Evolutionary conservation across 2,329 filamentous ascomycete genomes (phyloP), one percentile per base, ranked within the genome.

Genomic region (Immersiporthe knoxdaviesiana): DNA sequence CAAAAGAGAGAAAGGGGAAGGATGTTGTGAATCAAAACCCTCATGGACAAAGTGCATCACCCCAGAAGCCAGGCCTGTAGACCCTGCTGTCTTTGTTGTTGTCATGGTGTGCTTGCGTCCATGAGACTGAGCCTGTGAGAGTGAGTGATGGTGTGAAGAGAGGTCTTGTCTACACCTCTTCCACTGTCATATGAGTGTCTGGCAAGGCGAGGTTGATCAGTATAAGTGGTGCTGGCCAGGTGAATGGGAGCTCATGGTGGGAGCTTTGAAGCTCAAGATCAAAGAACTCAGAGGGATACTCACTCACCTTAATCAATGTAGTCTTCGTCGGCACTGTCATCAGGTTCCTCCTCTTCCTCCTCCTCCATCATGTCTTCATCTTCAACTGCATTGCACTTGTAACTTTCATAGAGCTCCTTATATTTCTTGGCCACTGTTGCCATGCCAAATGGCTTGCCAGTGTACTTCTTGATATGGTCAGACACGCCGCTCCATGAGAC

Each of bases 391-490:
- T n/a, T n/a, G n/a, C n/a, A n/a, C n/a, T n/a, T n/a, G n/a, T n/a
- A 35, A 35, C 35, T 35, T 8, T 35, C 35, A 35, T 35, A 5
- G 11, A 56, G 10, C 2, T 37, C 27, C 3, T 14, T 21, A 27
- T 56, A 66, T n/a, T 62, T 54, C 41, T 67, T 67, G 30, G 65
- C 27, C 21, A 60, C 47, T 7, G 65, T 62, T 7, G 56, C 56
- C 18, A 44, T 56, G 6, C 65, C 65, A 32, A 67, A 67, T 21
- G 65, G 65, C n/a, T 60, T 56, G 10, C 65, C 65, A 14, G 65
- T 67, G 27, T 41, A 11, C 21, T 14, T 11, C n/a, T 67, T 35
- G 44, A 67, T 67, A 44, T n/a, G 12, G 1, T 18, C 18, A 41
- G 50, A 58, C 30, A 67, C 65, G 11, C 16, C 27, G 5, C 50